Evolutionary conservation across 441 rosid species (phyloP).

Genomic region (Macaranga tanarius): DNA sequence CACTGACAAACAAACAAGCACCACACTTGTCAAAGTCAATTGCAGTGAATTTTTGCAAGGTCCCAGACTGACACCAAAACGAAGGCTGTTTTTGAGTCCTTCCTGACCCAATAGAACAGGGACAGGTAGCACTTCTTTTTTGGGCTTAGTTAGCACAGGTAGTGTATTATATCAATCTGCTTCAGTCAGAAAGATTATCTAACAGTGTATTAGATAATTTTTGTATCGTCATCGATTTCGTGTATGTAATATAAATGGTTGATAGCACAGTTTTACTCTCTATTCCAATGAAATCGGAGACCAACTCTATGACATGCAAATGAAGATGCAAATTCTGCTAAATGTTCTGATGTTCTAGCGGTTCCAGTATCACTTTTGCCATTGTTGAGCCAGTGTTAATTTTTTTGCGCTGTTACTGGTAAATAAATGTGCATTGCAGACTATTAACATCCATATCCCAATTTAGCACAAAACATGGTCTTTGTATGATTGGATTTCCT

Average conservation of each 20-base stretch:
- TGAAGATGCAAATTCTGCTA: not conserved
- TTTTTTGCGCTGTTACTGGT: too few species aligned
- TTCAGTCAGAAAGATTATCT: slow-evolving; percentile 25
- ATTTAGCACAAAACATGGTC: too few species aligned
- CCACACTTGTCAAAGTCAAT: slow-evolving; percentile 14
- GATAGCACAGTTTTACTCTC: slow-evolving; percentile 8
- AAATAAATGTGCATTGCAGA: too few species aligned
- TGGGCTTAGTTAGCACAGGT: slow-evolving; percentile 16
- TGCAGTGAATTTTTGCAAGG: slow-evolving; percentile 19
- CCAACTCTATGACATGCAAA: not conserved
- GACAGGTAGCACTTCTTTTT: not conserved
- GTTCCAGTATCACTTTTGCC: not conserved
- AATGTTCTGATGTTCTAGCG: not conserved
- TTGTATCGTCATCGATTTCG: slow-evolving; percentile 10
- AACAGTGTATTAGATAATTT: slow-evolving; percentile 16
- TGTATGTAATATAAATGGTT: slow-evolving; percentile 28
- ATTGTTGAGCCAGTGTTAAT: not conserved
- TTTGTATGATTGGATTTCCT: too few species aligned
- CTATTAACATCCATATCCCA: too few species aligned
- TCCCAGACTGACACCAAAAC: slow-evolving; percentile 20
- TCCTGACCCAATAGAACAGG: slow-evolving; percentile 31
- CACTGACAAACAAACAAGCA: slow-evolving; percentile 26
- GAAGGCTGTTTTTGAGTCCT: slow-evolving; percentile 49
- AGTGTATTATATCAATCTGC: slow-evolving; percentile 17
- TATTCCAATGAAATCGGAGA: slow-evolving; percentile 10